Conservation (phyloP, 768 basidiomycete genomes). For the Artomyces pyxidatus region DNA sequence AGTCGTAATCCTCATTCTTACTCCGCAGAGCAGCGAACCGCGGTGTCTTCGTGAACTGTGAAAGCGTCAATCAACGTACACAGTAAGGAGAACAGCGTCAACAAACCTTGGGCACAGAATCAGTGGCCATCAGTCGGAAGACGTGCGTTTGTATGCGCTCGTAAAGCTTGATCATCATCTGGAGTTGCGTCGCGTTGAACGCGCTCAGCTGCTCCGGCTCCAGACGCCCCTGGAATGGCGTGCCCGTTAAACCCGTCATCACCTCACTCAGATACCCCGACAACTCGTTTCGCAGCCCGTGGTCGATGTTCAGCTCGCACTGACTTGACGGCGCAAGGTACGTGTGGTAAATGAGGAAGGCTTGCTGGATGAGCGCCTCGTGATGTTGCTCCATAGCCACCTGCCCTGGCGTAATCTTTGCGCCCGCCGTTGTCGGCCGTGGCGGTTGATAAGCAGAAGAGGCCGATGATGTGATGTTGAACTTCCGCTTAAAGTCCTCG, state of each 20-base stretch:
- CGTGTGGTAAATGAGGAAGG: constrained; percentile 88
- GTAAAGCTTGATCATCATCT: constrained; percentile 87
- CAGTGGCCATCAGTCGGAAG: constrained; percentile 96
- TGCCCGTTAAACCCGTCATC: constrained; percentile 68
- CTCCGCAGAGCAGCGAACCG: constrained; percentile 73
- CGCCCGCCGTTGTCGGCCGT: constrained; percentile 26
- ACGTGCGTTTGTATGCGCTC: constrained; percentile 96
- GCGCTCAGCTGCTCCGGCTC: constrained; percentile 74
- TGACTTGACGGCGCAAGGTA: constrained; percentile 94
- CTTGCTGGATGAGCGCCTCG: constrained; percentile 88
- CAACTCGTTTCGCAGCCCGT: constrained; percentile 89
- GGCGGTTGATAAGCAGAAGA: constrained; percentile 39
- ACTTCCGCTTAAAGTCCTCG: constrained; percentile 93
- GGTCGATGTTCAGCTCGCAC: constrained; percentile 97
- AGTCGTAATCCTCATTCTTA: constrained; percentile 71
- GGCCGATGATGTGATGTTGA: constrained; percentile 79
- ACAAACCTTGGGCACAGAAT: constrained; percentile 90
- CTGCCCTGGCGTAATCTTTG: constrained; percentile 56
- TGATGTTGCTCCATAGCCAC: constrained; percentile 96
- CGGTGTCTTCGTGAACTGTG: constrained; percentile 87
- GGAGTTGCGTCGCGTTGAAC: constrained; percentile 93
- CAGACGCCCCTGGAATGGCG: constrained; percentile 69
- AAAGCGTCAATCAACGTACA: neutral
- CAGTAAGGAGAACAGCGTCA: constrained; percentile 7
- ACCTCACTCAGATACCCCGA: constrained; percentile 90